Conservation (phyloP, 1,139 yeast genomes). For the Suhomyces bribrorum region DNA sequence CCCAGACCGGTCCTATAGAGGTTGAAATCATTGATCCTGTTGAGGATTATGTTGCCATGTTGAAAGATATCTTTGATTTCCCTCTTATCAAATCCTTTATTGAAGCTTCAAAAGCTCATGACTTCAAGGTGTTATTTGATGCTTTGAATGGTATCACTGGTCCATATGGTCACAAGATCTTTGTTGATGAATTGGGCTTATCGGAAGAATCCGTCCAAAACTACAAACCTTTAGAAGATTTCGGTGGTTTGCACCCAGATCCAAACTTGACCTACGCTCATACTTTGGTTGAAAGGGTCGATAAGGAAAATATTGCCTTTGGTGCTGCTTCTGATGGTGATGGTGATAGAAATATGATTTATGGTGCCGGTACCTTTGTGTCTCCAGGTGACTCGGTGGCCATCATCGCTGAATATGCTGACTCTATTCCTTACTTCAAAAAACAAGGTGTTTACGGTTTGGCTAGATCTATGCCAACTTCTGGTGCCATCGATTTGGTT, state of each 20-base stretch:
- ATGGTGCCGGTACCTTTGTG: slow-evolving; percentile 93
- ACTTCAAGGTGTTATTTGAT: slow-evolving; percentile 80
- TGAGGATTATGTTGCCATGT: slow-evolving; percentile 69
- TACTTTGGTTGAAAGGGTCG: slow-evolving; percentile 83
- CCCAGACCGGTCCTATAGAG: slow-evolving; percentile 46
- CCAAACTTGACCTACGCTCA: slow-evolving; percentile 95
- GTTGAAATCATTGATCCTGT: slow-evolving; percentile 86
- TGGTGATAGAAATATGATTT: slow-evolving; percentile 98
- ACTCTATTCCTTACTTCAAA: slow-evolving; percentile 84
- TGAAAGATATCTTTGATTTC: slow-evolving; percentile 89
- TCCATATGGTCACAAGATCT: slow-evolving; percentile 87
- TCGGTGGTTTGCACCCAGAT: slow-evolving; percentile 98
- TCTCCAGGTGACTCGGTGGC: slow-evolving; percentile 99
- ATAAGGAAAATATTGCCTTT: slow-evolving; percentile 75
- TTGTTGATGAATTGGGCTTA: slow-evolving; percentile 81
- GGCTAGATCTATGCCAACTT: slow-evolving; percentile 98
- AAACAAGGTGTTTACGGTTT: slow-evolving; percentile 86
- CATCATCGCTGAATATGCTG: slow-evolving; percentile 91
- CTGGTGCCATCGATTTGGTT: slow-evolving; percentile 90
- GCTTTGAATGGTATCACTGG: slow-evolving; percentile 96
- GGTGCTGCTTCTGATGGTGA: slow-evolving; percentile 99
- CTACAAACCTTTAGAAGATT: slow-evolving; percentile 77
- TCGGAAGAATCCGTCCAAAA: slow-evolving; percentile 74
- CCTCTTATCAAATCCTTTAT: slow-evolving; percentile 75
- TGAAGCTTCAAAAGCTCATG: slow-evolving; percentile 38